Percentiles rank a stretch among this genome's conserved stretches.
These are phyloP conservation scores for Metschnikowia anglica DNA, from an alignment of 805 yeast genomes.

Conservation along the genomic window DNA sequence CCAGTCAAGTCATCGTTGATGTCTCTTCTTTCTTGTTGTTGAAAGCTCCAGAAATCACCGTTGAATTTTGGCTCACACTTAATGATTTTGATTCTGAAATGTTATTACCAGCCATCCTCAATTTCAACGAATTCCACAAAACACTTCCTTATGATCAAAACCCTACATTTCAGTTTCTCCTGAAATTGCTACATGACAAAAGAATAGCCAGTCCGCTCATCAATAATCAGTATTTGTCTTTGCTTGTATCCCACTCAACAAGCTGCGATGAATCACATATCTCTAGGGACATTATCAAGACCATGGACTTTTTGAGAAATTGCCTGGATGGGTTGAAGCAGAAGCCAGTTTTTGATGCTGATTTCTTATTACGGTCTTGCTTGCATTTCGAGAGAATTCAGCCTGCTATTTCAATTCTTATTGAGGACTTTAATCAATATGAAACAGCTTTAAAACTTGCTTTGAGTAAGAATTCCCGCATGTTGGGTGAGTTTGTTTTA, in stretches of 20 bases:
- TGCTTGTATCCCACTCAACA: slow-evolving; percentile 51
- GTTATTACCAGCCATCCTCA: slow-evolving; percentile 72
- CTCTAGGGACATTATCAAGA: slow-evolving; percentile 32
- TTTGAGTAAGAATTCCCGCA: slow-evolving; percentile 55
- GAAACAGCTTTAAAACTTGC: slow-evolving; percentile 84
- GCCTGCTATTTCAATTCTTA: slow-evolving; percentile 72
- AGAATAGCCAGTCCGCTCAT: slow-evolving; percentile 45
- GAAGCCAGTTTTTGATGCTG: slow-evolving; percentile 53
- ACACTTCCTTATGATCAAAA: slow-evolving; percentile 48
- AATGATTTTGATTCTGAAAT: slow-evolving; percentile 54
- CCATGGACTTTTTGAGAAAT: slow-evolving; percentile 26
- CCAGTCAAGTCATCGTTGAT: slow-evolving; percentile 50
- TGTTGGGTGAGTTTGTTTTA: slow-evolving; percentile 46
- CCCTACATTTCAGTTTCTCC: slow-evolving; percentile 65
- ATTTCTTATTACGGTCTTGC: slow-evolving; percentile 74
- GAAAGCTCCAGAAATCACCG: slow-evolving; percentile 66
- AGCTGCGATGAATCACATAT: slow-evolving; percentile 41
- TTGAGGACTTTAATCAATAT: slow-evolving; percentile 59
- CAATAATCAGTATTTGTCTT: slow-evolving; percentile 68
- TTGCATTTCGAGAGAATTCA: slow-evolving; percentile 55
- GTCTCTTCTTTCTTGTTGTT: slow-evolving; percentile 67
- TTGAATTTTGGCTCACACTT: slow-evolving; percentile 74
- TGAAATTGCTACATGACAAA: slow-evolving; percentile 44
- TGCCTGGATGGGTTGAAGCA: slow-evolving; percentile 20
- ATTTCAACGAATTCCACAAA: slow-evolving; percentile 53